phyloP scores from a whole-genome alignment of 257 asterid genomes.

The Echites panduratus region DNA sequence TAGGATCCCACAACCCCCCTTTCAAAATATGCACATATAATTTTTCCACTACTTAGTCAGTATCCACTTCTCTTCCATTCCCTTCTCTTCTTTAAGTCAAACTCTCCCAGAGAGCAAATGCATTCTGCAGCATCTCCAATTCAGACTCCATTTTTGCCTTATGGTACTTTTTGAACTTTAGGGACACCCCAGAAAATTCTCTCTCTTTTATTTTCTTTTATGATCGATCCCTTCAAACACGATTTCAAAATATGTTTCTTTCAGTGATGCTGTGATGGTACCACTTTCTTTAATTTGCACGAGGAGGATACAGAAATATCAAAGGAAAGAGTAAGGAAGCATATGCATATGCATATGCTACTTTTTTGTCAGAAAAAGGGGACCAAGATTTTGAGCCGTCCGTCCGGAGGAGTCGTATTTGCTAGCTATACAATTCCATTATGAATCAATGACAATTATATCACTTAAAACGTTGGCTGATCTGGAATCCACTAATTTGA shows the following conservation, averaged over 20 bases:
- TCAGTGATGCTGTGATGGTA: too few relatives aligned
- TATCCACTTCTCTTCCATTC: neutral
- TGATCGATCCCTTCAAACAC: too few relatives aligned
- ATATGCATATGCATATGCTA: neutral
- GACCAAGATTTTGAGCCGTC: constrained; percentile 1
- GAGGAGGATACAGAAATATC: neutral
- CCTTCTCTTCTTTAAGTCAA: too few relatives aligned
- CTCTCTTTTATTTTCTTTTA: too few relatives aligned
- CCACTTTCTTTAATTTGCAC: neutral
- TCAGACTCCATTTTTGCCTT: neutral
- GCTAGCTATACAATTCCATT: too few relatives aligned
- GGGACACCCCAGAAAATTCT: too few relatives aligned
- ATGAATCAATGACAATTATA: neutral
- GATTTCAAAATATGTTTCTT: neutral
- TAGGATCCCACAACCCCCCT: too few relatives aligned
- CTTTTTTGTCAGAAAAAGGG: constrained; percentile 2
- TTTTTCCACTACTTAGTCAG: neutral
- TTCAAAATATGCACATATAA: neutral
- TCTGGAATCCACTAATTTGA: constrained; percentile 12
- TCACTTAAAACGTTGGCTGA: neutral
- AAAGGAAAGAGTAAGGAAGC: neutral
- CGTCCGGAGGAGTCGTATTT: too few relatives aligned
- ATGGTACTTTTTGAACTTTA: too few relatives aligned
- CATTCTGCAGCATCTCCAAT: neutral
- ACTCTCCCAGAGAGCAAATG: neutral